These are phyloP conservation scores for Silene uniflora DNA, from an alignment of 148 eudicot genomes.

Conservation along the genomic window DNA sequence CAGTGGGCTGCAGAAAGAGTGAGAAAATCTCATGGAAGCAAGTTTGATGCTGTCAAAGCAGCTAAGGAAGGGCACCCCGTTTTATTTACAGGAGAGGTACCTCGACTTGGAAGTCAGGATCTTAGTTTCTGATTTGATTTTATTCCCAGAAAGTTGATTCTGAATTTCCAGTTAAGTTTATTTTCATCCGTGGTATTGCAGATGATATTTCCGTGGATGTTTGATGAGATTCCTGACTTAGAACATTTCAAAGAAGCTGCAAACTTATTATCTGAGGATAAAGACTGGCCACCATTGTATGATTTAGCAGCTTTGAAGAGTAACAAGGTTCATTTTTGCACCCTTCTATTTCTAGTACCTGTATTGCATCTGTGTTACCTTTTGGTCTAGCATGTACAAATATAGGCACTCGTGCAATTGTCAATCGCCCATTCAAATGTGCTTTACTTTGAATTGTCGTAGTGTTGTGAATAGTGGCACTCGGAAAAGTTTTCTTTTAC, in stretches of 20 bases:
- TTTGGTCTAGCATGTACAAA: not conserved
- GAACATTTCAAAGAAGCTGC: slow-evolving; percentile 73
- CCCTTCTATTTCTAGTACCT: not conserved
- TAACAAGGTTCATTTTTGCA: slow-evolving; percentile 49
- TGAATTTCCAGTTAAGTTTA: not conserved
- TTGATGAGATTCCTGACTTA: slow-evolving; percentile 71
- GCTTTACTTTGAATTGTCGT: not conserved
- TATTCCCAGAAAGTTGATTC: not conserved
- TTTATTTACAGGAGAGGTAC: slow-evolving; percentile 87
- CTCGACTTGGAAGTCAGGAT: not conserved
- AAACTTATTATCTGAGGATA: slow-evolving; percentile 58
- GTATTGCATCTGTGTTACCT: not conserved
- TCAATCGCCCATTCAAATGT: not conserved
- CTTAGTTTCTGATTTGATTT: not conserved
- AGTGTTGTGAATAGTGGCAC: no score
- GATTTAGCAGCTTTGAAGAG: slow-evolving; percentile 47
- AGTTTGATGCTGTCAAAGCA: slow-evolving; percentile 88
- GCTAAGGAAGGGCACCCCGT: slow-evolving; percentile 79
- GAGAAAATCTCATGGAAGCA: slow-evolving; percentile 50
- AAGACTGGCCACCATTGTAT: slow-evolving; percentile 87
- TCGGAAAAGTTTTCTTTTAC: no score
- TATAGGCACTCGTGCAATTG: not conserved
- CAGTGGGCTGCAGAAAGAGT: slow-evolving; percentile 85
- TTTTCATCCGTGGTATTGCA: slow-evolving; percentile 22
- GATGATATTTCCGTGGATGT: slow-evolving; percentile 99